Evolutionary conservation across 257 asterid species (phyloP).

Genomic region (Euphrasia confusa): DNA sequence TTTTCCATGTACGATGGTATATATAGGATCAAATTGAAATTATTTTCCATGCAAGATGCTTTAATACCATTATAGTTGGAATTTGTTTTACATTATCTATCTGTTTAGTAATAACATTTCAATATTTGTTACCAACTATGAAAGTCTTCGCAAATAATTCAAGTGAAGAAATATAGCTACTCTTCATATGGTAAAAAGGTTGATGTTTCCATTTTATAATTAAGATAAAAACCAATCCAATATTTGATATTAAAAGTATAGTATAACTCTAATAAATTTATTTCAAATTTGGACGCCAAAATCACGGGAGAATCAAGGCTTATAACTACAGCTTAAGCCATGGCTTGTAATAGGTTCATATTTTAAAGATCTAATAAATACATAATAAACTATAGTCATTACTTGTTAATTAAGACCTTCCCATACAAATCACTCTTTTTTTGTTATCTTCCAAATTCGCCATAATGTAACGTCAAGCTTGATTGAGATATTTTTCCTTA

Average conservation of each 20-base stretch:
- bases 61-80: not conserved
- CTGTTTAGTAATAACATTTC: too few species aligned
- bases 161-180: not conserved
- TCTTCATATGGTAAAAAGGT: not conserved
- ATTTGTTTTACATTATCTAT: not conserved
- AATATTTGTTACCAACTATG: too few species aligned
- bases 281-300: slow-evolving; percentile 1
- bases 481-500: slow-evolving; percentile 41
- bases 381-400: slow-evolving; percentile 25
- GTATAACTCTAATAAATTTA: too few species aligned
- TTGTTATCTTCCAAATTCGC: slow-evolving; percentile 29
- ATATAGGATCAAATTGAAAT: too few species aligned
- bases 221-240: slow-evolving; percentile 10
- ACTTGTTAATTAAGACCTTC: slow-evolving; percentile 28
- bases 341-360: slow-evolving; percentile 19
- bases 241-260: too few species aligned
- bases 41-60: too few species aligned
- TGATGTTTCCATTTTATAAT: slow-evolving; percentile 14
- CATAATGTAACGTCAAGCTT: slow-evolving; percentile 32
- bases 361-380: slow-evolving; percentile 27
- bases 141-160: too few species aligned
- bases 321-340: slow-evolving; percentile 9
- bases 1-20: slow-evolving; percentile 1
- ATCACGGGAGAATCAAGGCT: slow-evolving; percentile 26
- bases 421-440: not conserved